A percentile compares a stretch with the other conserved stretches of the same genome.
Evolutionary conservation across 148 eudicot species (phyloP).

Genomic region (Vaccinium corymbosum): DNA sequence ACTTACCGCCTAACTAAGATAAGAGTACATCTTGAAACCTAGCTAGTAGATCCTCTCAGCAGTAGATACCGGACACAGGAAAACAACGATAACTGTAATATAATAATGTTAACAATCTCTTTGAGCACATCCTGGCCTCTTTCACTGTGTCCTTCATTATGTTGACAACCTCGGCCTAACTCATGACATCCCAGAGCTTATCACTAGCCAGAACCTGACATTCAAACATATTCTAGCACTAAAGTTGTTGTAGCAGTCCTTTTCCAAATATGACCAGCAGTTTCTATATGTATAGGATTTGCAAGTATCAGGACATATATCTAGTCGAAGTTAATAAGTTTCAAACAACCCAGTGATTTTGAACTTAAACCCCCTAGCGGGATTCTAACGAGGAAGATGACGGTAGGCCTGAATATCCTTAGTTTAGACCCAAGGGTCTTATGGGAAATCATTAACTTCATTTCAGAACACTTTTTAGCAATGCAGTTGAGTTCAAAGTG

Average conservation of each 20-base stretch:
- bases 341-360: background rate
- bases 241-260: background rate
- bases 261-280: background rate
- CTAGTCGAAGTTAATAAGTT: background rate
- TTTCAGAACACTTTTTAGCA: background rate
- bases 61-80: slow-evolving; percentile 81
- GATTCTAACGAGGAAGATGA: background rate
- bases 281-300: background rate
- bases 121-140: slow-evolving; percentile 89
- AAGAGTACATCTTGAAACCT: slow-evolving; percentile 10
- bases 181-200: slow-evolving; percentile 86
- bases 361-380: background rate
- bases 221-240: background rate
- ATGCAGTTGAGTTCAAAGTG: background rate
- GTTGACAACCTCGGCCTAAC: slow-evolving; percentile 57
- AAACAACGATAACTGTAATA: slow-evolving; percentile 57
- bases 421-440: too few relatives aligned
- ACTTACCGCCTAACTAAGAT: background rate
- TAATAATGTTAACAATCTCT: slow-evolving; percentile 84
- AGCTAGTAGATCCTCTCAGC: slow-evolving; percentile 84
- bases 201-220: slow-evolving; percentile 93
- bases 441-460: too few relatives aligned
- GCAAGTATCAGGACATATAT: background rate
- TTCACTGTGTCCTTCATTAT: slow-evolving; percentile 87
- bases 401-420: background rate